These are phyloP conservation scores for Eucommia ulmoides DNA, from an alignment of 257 asterid genomes.

Conservation along the genomic window DNA sequence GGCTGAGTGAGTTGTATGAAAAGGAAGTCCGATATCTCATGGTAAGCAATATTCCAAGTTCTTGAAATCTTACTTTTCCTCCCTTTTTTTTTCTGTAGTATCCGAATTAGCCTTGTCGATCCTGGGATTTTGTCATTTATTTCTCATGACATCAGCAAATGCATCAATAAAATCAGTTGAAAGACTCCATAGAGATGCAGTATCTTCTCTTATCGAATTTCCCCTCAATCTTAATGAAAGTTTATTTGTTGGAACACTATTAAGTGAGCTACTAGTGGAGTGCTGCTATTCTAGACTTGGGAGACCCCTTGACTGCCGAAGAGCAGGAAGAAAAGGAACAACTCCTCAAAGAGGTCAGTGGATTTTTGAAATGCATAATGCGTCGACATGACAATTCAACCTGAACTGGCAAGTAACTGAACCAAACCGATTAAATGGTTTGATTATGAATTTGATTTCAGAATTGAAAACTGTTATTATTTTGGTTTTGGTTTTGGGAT, in stretches of 20 bases:
- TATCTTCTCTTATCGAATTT: constrained; percentile 1
- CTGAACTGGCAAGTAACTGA: too few relatives aligned
- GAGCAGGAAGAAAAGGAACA: constrained; percentile 95
- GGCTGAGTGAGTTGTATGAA: constrained; percentile 94
- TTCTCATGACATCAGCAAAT: constrained; percentile 28
- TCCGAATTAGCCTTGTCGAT: neutral
- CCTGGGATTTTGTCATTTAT: neutral
- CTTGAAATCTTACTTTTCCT: neutral
- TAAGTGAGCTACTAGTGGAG: neutral
- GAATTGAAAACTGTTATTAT: too few relatives aligned
- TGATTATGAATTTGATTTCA: too few relatives aligned
- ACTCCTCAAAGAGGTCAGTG: constrained; percentile 68
- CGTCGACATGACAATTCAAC: too few relatives aligned
- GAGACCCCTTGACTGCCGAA: constrained; percentile 95
- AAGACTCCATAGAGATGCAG: constrained; percentile 75
- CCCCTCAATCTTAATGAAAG: neutral
- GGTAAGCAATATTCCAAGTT: constrained; percentile 39
- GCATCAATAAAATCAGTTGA: constrained; percentile 77
- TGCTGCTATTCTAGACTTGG: constrained; percentile 37
- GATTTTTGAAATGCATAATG: neutral
- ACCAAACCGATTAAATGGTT: too few relatives aligned
- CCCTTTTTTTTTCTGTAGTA: neutral
- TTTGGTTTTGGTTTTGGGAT: too few relatives aligned
- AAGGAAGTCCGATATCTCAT: constrained; percentile 94
- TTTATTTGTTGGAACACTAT: constrained; percentile 2